A percentile compares a stretch with the other conserved stretches of the same genome.
Conservation (phyloP, 1,284 basidiomycete species). For the Sporisorium graminicola region DNA sequence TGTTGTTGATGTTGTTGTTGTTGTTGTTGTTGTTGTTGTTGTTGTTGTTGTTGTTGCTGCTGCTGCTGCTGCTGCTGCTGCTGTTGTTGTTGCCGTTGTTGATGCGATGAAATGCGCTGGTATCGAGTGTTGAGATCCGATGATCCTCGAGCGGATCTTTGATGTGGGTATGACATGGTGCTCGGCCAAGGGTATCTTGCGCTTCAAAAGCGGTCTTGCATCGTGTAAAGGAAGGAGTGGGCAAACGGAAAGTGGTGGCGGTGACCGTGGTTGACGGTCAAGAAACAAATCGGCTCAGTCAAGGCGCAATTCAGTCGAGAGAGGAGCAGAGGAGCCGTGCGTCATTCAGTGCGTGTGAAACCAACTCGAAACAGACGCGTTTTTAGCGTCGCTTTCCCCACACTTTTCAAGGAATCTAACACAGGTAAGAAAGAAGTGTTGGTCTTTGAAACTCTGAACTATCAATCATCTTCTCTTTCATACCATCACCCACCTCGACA, state of each 20-base stretch:
- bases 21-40: constrained; percentile 34
- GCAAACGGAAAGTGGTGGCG: neutral
- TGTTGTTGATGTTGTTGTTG: constrained; percentile 24
- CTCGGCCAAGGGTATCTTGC: neutral
- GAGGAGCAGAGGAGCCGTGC: too few species aligned
- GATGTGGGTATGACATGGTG: constrained; percentile 28
- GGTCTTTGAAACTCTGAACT: constrained; percentile 1
- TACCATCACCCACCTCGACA: neutral
- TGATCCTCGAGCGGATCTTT: constrained; percentile 15
- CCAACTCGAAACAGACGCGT: neutral
- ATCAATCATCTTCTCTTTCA: neutral
- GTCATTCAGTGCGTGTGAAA: too few species aligned
- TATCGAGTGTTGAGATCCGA: constrained; percentile 38
- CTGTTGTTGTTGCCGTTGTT: constrained; percentile 19
- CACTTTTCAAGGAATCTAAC: neutral
- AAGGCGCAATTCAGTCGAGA: too few species aligned
- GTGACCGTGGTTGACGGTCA: neutral
- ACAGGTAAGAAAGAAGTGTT: neutral
- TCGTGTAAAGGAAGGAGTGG: neutral
- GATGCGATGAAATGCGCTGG: constrained; percentile 36
- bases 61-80: constrained; percentile 20
- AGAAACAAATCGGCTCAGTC: neutral
- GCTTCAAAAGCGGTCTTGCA: neutral
- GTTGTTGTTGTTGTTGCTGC: constrained; percentile 24
- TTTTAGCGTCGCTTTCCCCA: constrained; percentile 3